Evolutionary conservation across 495 filamentous ascomycete species (phyloP).

Genomic region (Bathelium albidoporum): DNA sequence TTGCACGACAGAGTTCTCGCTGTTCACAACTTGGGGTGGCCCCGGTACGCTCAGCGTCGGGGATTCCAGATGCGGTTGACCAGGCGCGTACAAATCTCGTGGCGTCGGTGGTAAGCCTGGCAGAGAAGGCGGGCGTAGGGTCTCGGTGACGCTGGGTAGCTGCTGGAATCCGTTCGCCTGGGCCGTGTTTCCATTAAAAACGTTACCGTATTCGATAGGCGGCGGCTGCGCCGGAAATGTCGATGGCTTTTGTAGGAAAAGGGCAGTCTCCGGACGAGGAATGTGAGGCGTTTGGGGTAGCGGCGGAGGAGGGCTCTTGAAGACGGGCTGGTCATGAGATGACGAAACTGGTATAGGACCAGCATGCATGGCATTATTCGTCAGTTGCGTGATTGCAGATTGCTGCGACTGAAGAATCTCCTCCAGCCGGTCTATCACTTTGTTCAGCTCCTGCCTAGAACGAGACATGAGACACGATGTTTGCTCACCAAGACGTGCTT

Average conservation of each 20-base stretch:
- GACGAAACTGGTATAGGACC: constrained; percentile 10
- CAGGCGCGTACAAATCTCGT: constrained; percentile 37
- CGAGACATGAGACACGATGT: constrained; percentile 11
- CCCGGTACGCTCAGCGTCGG: constrained; percentile 35
- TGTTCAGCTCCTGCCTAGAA: background rate
- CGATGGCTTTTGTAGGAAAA: constrained; percentile 53
- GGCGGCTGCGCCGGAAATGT: constrained; percentile 10
- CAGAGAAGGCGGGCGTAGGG: background rate
- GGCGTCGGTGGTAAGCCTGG: constrained; percentile 16
- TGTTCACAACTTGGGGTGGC: constrained; percentile 2
- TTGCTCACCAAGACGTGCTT: constrained; percentile 54
- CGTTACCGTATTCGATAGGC: background rate
- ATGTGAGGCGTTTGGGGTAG: constrained; percentile 33
- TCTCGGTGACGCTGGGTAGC: background rate
- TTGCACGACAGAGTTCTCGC: constrained; percentile 19
- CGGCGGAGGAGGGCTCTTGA: constrained; percentile 16
- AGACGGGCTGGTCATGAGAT: constrained; percentile 17
- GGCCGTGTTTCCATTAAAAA: background rate
- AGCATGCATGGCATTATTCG: constrained; percentile 15
- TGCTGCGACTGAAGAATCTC: constrained; percentile 28
- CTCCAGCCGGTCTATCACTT: constrained; percentile 23
- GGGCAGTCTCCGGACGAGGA: constrained; percentile 49
- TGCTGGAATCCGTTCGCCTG: background rate
- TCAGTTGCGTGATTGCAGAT: constrained; percentile 26
- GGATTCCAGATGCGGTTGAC: constrained; percentile 35